Evolutionary conservation across 176 grass and related monocot genomes (phyloP), one percentile per base, ranked within the genome.

Genomic region (Rhynchospora pubera): DNA sequence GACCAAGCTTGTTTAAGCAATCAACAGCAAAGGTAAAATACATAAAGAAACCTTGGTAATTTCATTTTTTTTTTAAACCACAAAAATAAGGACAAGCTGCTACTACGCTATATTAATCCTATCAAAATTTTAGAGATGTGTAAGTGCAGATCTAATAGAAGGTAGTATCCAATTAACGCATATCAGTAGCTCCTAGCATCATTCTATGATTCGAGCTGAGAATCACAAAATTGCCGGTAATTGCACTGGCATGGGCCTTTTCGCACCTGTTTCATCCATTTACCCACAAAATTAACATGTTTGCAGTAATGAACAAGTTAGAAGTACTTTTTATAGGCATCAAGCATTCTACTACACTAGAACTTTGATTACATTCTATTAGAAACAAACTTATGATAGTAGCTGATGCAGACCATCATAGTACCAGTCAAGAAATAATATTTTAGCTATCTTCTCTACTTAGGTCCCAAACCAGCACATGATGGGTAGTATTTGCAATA

Each of bases 151-250:
- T 74, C 44, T 28, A 74, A 74, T 24, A 50, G 69, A 50, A 4
- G 19, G 7, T 47, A 23, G 78, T 45, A 80, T 64, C 43, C 11
- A 58, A 80, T 81, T 81, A 81, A 11, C 0, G 6, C 28, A 30
- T 79, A 60, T 62, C 77, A 21, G 55, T 43, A 60, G 55, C 61
- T 64, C 79, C 23, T 22, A 16, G 58, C 57, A 24, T 62, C 77
- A 62, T 62, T 46, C 2, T 79, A 84, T 85, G 73, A 87, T 65
- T 59, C 75, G 53, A 65, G 78, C 61, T 89, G 92, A 79, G 90
- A 93, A 88, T 98, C 95, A 90, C 92, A 98, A 78, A 87, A 98
- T 80, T 93, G 87, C 45, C 71, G 86, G 85, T 91, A 93, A 65
- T 79, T 67, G 47, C 95, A 98, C 47, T 82, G 56, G 60, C 95